A percentile compares a stretch with the other conserved stretches of the same genome.
These are phyloP conservation scores for Taphrina wiesneri DNA, from an alignment of 1,139 yeast species.

Conservation along the genomic window DNA sequence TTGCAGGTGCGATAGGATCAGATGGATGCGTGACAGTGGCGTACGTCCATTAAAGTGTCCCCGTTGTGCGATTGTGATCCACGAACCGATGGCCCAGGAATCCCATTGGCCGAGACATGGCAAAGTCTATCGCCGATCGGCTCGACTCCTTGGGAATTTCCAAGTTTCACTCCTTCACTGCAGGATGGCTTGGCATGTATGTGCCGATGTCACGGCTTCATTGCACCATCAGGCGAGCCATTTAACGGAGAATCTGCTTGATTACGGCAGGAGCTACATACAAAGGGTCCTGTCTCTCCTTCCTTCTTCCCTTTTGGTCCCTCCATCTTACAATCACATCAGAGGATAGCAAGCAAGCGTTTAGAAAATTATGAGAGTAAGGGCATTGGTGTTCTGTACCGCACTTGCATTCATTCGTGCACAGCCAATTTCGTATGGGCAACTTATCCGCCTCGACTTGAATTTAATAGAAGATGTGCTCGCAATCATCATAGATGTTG, in stretches of 20 bases:
- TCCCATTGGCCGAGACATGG: background rate
- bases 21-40: background rate
- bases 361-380: background rate
- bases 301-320: too few species aligned
- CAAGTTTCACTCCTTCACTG: background rate
- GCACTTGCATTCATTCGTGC: background rate
- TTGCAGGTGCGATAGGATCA: too few species aligned
- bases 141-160: background rate
- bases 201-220: background rate
- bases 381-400: background rate
- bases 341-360: too few species aligned
- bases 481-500: background rate
- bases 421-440: background rate
- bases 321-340: too few species aligned
- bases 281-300: too few species aligned
- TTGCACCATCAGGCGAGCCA: background rate
- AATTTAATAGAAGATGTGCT: background rate
- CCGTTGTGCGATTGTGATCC: background rate
- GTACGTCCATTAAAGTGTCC: background rate
- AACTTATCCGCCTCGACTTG: background rate
- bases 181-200: background rate
- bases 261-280: background rate
- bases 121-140: background rate
- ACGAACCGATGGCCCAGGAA: background rate
- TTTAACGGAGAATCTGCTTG: background rate